A percentile compares a stretch with the other conserved stretches of the same genome.
Conservation (phyloP, 2,329 filamentous ascomycete species). For the Apiospora kogelbergensis region DNA sequence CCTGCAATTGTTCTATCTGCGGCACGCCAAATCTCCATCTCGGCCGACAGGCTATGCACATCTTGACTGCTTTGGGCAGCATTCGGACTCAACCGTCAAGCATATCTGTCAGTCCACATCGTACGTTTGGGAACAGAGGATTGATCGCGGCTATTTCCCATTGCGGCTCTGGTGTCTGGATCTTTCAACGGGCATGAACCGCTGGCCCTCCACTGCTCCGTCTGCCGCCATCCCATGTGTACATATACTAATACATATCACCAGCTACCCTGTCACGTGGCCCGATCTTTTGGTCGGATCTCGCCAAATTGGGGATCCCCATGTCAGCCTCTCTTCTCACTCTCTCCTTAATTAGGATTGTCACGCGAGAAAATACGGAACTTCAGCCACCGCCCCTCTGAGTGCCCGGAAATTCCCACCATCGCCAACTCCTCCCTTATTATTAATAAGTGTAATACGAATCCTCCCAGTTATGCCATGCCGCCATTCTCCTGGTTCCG, state of each 20-base stretch:
- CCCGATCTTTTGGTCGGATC: neutral
- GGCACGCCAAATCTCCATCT: neutral
- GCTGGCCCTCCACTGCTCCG: neutral
- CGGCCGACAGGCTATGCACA: neutral
- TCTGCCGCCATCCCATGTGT: too few species aligned
- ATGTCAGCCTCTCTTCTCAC: neutral
- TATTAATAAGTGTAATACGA: neutral
- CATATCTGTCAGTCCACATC: neutral
- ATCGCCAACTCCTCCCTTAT: neutral
- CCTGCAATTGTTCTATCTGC: neutral
- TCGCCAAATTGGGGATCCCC: neutral
- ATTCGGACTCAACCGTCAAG: neutral
- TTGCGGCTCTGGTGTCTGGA: neutral
- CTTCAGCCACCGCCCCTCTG: conserved; percentile 3
- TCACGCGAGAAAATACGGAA: neutral
- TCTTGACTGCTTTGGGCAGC: too few species aligned
- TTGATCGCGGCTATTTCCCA: neutral
- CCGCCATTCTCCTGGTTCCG: neutral
- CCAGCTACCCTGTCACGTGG: neutral
- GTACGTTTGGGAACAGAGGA: neutral
- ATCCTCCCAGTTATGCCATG: neutral
- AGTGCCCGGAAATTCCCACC: neutral
- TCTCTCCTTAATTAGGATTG: neutral
- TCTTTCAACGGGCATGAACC: neutral
- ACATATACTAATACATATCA: too few species aligned